Conservation (phyloP, 495 filamentous ascomycete species). For the Penicillium mononematosum region DNA sequence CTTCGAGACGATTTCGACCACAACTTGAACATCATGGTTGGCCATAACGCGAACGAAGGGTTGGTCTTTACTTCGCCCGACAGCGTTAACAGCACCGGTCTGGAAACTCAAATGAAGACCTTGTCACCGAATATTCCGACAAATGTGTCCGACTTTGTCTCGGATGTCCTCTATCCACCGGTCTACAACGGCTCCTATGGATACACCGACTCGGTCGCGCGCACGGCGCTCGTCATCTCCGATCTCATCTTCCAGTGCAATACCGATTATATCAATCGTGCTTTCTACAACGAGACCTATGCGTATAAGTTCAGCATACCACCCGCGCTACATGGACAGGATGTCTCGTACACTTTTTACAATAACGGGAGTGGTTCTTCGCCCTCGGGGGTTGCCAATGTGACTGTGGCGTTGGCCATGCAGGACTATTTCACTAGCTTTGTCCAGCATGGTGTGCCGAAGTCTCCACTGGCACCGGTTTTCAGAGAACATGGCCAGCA, state of each 20-base stretch:
- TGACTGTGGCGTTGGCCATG: slow-evolving; percentile 49
- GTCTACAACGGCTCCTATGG: slow-evolving; percentile 55
- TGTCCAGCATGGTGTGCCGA: slow-evolving; percentile 46
- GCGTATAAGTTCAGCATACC: slow-evolving; percentile 61
- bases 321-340: slow-evolving; percentile 55
- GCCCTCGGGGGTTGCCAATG: not conserved
- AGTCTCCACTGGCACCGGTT: slow-evolving; percentile 35
- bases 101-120: slow-evolving; percentile 43
- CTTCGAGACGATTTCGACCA: slow-evolving; percentile 55
- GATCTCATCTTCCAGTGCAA: slow-evolving; percentile 60
- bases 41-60: slow-evolving; percentile 57
- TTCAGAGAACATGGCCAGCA: slow-evolving; percentile 44
- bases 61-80: slow-evolving; percentile 57
- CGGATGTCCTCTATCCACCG: slow-evolving; percentile 56
- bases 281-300: slow-evolving; percentile 53
- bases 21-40: slow-evolving; percentile 53
- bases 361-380: slow-evolving; percentile 31
- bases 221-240: slow-evolving; percentile 34
- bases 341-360: slow-evolving; percentile 62
- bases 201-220: slow-evolving; percentile 38
- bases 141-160: slow-evolving; percentile 48
- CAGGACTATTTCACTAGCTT: slow-evolving; percentile 64
- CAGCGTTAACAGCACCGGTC: slow-evolving; percentile 44
- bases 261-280: slow-evolving; percentile 52
- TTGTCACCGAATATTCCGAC: slow-evolving; percentile 32